A percentile compares a stretch with the other conserved stretches of the same genome.
phyloP scores from a whole-genome alignment of 2,329 filamentous ascomycete species.

The Hymenoscyphus scutula region DNA sequence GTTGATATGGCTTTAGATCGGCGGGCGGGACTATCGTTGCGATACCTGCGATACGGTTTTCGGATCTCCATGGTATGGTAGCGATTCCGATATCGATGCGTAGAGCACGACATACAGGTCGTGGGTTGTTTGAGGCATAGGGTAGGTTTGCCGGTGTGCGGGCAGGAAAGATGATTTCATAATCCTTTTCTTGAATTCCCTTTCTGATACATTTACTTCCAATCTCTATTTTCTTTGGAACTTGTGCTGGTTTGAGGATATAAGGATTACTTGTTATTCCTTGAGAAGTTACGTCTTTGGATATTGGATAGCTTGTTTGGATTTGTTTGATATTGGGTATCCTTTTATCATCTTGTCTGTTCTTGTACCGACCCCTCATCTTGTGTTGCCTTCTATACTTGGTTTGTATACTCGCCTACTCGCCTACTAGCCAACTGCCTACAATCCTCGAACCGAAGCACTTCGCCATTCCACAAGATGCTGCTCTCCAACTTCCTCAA shows the following conservation, averaged over 20 bases:
- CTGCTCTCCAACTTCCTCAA: neutral
- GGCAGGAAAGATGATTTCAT: neutral
- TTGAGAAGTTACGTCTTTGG: no score
- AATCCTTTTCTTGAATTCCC: neutral
- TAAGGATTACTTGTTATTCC: neutral
- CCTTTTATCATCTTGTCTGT: neutral
- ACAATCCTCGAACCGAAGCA: no score
- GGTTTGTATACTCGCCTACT: neutral
- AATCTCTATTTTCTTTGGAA: neutral
- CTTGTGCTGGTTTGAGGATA: neutral
- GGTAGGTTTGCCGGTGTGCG: neutral
- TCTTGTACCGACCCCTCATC: no score
- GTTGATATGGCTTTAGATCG: neutral
- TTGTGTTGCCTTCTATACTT: neutral
- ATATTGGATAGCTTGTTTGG: no score
- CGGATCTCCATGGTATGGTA: neutral
- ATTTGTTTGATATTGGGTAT: neutral
- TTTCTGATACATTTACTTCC: neutral
- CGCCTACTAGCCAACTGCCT: no score
- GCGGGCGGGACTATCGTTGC: neutral
- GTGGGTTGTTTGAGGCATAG: neutral
- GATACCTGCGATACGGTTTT: neutral
- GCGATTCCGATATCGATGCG: constrained; percentile 2
- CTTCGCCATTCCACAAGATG: neutral
- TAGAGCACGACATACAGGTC: neutral